Evolutionary conservation across 257 asterid species (phyloP), one percentile per base, ranked within the genome.

Genomic region (Solanum gandarillasii): DNA sequence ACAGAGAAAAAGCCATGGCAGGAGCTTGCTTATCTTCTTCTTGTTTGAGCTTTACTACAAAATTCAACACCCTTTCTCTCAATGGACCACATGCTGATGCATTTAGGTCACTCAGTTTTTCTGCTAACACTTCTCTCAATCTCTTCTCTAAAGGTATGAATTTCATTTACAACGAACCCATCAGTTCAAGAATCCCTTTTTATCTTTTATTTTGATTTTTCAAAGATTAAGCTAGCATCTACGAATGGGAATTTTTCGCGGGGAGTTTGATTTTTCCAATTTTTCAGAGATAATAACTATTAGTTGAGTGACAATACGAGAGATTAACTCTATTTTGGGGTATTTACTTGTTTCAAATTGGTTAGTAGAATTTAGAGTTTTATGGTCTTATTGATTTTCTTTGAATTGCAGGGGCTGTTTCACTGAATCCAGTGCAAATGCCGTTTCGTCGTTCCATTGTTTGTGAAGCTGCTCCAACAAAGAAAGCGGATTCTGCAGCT

Each of bases 401-500:
- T 43, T 85, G 60, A 68, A 65, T 88, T 87, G 58, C 85, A 95
- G 98, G 98, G 39, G 58, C 87, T 23, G 92, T 71, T 83, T 68
- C 92, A 86, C 58, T 88, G 84, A 87, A 89, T 46, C 95, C 96
- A 7, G 90, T 92, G 90, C 90, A 91, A 87, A 68, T 87, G 91
- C 89, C 92, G 7, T 86, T 84, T 67, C 92, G 97, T 87, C 92
- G 87, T 29, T 92, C 94, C 3, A 89, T 96, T 86, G 94, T 95
- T 3, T 95, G 99, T 89, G 99, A 95, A 84, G 98, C 92, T 60
- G 95, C 89, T 87, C 93, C 95, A 2, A 73, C 52, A 29, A 95
- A 95, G 93, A 97, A 94, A 91, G 91, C 98, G 4, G 99, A 97
- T 88, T 95, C 98, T 36, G 99, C 99, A 11, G 99, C 98, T 25